Percentiles rank a stretch among this genome's conserved stretches.
Conservation (phyloP, 2,329 filamentous ascomycete species). For the Lachnellula hyalina region DNA sequence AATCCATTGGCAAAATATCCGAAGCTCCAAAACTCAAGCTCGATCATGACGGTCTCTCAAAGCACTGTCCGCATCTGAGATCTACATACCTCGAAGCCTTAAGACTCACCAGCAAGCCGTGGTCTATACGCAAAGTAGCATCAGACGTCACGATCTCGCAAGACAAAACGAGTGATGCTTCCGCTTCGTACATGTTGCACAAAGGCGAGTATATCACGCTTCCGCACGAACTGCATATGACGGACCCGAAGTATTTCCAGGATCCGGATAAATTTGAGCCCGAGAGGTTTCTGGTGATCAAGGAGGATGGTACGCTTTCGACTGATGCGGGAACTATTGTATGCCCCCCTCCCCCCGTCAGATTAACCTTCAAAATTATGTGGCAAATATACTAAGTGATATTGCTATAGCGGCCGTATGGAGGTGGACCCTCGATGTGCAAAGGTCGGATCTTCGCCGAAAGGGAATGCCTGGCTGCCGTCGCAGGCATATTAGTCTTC, state of each 20-base stretch:
- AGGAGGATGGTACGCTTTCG: constrained; percentile 26
- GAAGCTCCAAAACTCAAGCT: constrained; percentile 36
- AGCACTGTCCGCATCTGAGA: constrained; percentile 41
- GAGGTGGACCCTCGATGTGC: constrained; percentile 43
- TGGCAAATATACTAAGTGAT: not conserved
- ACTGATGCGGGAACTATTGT: constrained; percentile 38
- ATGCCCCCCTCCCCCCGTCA: not conserved
- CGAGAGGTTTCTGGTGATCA: constrained; percentile 41
- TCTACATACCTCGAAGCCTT: constrained; percentile 42
- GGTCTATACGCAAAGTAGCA: constrained; percentile 37
- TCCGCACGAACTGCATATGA: constrained; percentile 40
- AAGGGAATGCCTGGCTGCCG: constrained; percentile 43
- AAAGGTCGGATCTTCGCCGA: constrained; percentile 47
- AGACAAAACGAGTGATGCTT: constrained; percentile 16
- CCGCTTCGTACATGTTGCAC: constrained; percentile 36
- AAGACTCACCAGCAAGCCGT: constrained; percentile 37
- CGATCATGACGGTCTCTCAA: constrained; percentile 35
- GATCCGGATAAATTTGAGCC: constrained; percentile 38
- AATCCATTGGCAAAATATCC: constrained; percentile 25
- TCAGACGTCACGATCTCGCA: constrained; percentile 33
- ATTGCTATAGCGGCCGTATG: constrained; percentile 35
- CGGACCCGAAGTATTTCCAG: constrained; percentile 35
- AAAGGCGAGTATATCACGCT: constrained; percentile 40
- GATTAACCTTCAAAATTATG: too few relatives aligned
- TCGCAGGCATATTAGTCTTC: constrained; percentile 46